Evolutionary conservation across 306 rosid genomes (phyloP).

Genomic region (Lablab purpureus): DNA sequence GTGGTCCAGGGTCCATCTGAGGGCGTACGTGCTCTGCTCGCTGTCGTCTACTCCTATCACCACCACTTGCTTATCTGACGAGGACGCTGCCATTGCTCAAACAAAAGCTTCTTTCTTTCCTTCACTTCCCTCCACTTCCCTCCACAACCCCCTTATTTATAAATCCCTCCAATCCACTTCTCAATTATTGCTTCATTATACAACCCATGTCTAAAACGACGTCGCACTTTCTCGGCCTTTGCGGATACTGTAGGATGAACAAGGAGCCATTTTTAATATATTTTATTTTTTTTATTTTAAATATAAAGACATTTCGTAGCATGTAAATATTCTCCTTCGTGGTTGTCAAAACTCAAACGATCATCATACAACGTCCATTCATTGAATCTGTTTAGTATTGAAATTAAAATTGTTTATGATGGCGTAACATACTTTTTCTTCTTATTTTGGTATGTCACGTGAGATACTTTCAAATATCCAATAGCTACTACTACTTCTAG

Average conservation of each 20-base stretch:
- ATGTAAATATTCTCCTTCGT: neutral
- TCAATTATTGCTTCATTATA: neutral
- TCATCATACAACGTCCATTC: no score
- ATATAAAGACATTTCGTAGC: neutral
- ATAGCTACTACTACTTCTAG: no score
- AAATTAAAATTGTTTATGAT: no score
- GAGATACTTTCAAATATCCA: neutral
- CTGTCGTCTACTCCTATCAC: constrained; percentile 80
- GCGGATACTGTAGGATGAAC: neutral
- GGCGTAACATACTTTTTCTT: no score
- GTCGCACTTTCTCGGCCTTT: constrained; percentile 1
- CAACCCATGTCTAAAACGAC: neutral
- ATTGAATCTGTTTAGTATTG: neutral
- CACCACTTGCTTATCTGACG: constrained; percentile 68
- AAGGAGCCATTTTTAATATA: neutral
- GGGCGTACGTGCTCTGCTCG: constrained; percentile 63
- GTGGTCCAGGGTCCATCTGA: constrained; percentile 68
- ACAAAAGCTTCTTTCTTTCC: neutral
- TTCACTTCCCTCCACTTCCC: neutral
- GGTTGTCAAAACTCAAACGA: neutral
- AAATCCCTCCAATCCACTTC: neutral
- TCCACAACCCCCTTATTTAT: neutral
- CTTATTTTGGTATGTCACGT: neutral
- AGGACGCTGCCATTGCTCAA: constrained; percentile 41
- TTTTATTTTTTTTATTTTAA: neutral